Evolutionary conservation across 2,329 filamentous ascomycete species (phyloP), one percentile per base, ranked within the genome.

Genomic region (Berkeleyomyces rouxiae): DNA sequence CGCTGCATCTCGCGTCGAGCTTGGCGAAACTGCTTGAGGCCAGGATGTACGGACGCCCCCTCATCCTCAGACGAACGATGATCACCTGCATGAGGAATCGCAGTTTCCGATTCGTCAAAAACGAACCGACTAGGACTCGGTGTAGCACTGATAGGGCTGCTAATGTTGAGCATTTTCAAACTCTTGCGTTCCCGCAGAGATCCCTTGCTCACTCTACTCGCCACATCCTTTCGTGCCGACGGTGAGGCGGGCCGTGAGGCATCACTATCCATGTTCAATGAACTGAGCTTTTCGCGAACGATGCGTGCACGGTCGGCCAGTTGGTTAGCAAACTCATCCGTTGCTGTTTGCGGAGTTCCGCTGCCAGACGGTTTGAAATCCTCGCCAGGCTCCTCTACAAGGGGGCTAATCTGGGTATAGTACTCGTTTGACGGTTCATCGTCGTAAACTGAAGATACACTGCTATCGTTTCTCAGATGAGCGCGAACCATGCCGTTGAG

Each of bases 401-500:
- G 70, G 23, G 68, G 66, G 1, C 67, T 66, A 4, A 47, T 67
- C 64, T 10, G 69, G n/a, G 66, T 73, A 57, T 66, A 70, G 43
- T 66, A 74, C 66, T 69, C 63, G 23, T 64, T 61, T 43, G 72
- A 47, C 72, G 74, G 7, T 75, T 76, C 33, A 73, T 74, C 63
- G 36, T 81, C 82, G 67, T 89, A 90, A 36, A 93, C 78, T 0
- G 90, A 95, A 0, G 92, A 97, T 11, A 83, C 80, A 64, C 85
- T 86, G 73, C 92, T 97, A 66, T 86, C 83, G 42, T 83, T 83
- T 59, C 93, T 84, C 47, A 97, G 75, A 75, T 97, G 93, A 66
- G 91, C 86, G 40, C 87, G 83, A 55, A 96, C 85, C 77, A 96
- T 81, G 1, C 87, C 87, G 68, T 86, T 92, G 13, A 96, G 77